Base-by-base conservation (phyloP, 495 filamentous ascomycete genomes). In the Penicillium pulvis region DNA sequence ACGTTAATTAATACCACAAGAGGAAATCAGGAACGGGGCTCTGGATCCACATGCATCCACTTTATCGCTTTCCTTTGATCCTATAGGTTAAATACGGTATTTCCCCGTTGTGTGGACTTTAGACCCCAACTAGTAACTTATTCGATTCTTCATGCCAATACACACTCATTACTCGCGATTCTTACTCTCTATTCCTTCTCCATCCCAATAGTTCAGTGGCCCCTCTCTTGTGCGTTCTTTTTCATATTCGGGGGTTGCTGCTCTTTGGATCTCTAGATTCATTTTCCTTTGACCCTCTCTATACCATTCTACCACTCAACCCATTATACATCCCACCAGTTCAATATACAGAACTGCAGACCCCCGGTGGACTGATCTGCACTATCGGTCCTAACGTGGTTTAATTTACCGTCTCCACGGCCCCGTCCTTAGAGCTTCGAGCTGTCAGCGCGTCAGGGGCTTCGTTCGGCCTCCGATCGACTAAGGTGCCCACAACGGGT, bases 391-490 rank as follows among this genome's bases (percentile, higher is more conserved):
- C 55, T 57, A 65, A 62, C 60, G 64, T 63, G 56, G 62, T 66
- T 53, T 71, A 68, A 67, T 65, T 66, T 63, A 66, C 64, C 59
- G 72, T 76, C 73, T 69, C 76, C 76, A 77, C 76, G 74, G 63
- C 68, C 68, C 71, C 70, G 64, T 65, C 63, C 56, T 51, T 35
- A 64, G 62, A 63, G 57, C 60, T 64, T 66, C 66, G 57, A 75
- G 71, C 72, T 75, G 75, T 76, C 72, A 76, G 61, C 68, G 71
- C 70, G 69, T 76, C 73, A 77, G 75, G 74, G 73, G 74, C 69
- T 78, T 62, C 19, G 60, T 64, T 65, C 64, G 62, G 68, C 64
- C 66, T 69, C 61, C 63, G 68, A 72, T 75, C 71, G 61, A 59
- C 67, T 69, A 14, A 14, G 44, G 44, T 47, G 44, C 69, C 67